A percentile compares a stretch with the other conserved stretches of the same genome.
These are phyloP conservation scores for Nemania abortiva DNA, from an alignment of 2,329 filamentous ascomycete species.

Conservation along the genomic window DNA sequence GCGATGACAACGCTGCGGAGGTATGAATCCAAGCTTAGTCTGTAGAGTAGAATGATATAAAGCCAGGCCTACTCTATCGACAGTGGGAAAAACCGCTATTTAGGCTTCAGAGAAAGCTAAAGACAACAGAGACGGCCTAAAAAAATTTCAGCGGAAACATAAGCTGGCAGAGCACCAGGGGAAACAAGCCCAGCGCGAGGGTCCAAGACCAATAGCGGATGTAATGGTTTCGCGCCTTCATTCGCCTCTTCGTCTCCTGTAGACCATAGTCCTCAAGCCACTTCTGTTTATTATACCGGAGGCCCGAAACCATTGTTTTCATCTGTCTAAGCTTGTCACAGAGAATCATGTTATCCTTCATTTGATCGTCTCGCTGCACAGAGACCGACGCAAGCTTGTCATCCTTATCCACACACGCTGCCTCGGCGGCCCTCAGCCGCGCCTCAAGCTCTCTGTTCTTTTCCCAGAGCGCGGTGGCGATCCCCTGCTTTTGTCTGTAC, in stretches of 20 bases:
- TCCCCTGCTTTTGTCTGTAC: neutral
- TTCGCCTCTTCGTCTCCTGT: neutral
- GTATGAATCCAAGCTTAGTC: no score
- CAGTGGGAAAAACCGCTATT: no score
- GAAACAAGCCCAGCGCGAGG: no score
- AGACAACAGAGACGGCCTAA: no score
- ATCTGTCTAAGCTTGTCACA: neutral
- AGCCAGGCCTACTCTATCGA: no score
- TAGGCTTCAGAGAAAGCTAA: no score
- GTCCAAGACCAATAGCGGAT: neutral
- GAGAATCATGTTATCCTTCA: neutral
- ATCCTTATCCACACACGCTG: neutral
- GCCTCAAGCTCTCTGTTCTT: neutral
- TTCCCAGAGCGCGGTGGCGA: neutral
- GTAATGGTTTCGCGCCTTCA: no score
- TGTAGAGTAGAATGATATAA: no score
- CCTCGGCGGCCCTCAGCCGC: neutral
- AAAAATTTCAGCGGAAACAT: no score
- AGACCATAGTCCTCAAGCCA: neutral
- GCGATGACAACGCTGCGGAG: no score
- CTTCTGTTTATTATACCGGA: neutral
- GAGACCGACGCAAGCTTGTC: neutral
- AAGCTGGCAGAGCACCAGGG: no score
- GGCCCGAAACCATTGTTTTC: neutral
- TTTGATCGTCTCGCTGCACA: neutral